Base-by-base conservation (phyloP, 305 asterid genomes). In the Fraxinus sp. region DNA sequence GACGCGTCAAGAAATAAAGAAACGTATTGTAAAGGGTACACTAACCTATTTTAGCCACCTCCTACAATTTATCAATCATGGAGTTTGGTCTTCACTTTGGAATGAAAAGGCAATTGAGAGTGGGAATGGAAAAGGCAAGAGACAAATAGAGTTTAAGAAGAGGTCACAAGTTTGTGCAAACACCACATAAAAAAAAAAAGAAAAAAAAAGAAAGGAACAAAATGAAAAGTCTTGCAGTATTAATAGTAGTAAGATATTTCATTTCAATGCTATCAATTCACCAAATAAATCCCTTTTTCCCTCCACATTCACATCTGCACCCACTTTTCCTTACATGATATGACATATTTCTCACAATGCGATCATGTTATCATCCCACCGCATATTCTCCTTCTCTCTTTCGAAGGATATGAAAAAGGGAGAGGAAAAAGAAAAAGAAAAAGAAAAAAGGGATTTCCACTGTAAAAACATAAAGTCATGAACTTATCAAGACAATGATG, bases 271-370 rank as follows among this genome's bases (percentile, higher is more conserved):
- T 14, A 13, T 46, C 57, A 13, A 80, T 73, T 87, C 78, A 80
- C 77, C 64, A 83, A 79, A 79, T 36, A 72, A 80, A 81, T 77
- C 78, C 86, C 85, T 75, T 87, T 84, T 85, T 72, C 84, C 39
- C 46, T 77, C 73, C 82, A 83, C 81, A 83, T 76, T 83, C 59
- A 49, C 59, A 49, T 49, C 5, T 89, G 90, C 85, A 36, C 89
- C 92, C 92, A 86, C 92, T 91, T 92, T 90, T 62, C 89, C 88
- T 82, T 82, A 70, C 90, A 85, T 77, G 86, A 87, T 57, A 82
- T 73, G 87, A 86, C 87, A 81, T 79, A 77, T 79, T 84, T 82
- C 77, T 81, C 75, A 81, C 83, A 73, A 80, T 77, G 81, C 82
- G 71, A 85, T 85, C 87, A 86, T 89, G 84, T 84, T 79, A 82